Base-by-base conservation (phyloP, 352 stramenopile genomes). In the Pythium dissotocum region DNA sequence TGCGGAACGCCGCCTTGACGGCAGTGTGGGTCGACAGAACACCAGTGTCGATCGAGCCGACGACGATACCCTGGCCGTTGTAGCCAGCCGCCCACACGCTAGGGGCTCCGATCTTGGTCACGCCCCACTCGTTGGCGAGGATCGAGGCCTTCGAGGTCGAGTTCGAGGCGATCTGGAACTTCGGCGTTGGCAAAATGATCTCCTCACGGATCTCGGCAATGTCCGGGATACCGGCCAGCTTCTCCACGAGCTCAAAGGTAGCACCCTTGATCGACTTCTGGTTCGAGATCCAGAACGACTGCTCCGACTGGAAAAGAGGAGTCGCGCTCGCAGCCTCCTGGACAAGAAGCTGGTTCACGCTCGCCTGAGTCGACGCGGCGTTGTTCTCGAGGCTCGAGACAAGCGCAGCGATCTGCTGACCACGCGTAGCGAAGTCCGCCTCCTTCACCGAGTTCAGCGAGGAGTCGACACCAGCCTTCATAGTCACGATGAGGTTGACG, bases 11-110 rank as follows among this genome's bases (percentile, higher is more conserved):
- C 5, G 4, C 16, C 24, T 56, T 54, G 16, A 76, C 24, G 7
- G 58, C 40, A 0, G 36, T 21, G 49, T 76, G 69, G 7, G 69
- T 59, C 52, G 44, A 60, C 2, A 56, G 69, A 24, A 72, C 69
- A 54, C 69, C 69, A 9, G 69, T 61, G 55, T 76, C 69, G 55
- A 76, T 76, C 69, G 12, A 35, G 18, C 18, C 21, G 21, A 24
- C 21, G 21, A 24, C 21, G 21, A 24, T 24, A 24, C 21, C 21
- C 21, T 24, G 21, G 21, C 21, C 21, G 21, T 24, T 24, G 21
- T 24, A 24, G 21, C 21, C 21, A 24, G 21, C 21, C 21, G 35
- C 26, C 69, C 69, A 76, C 26, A 70, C 54, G 18, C 63, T 24
- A 2, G 32, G 48, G 10, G 38, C 67, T 16, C 65, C 40, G 59